Conservation (phyloP, 768 basidiomycete species). For the Pleurotus sapidus region DNA sequence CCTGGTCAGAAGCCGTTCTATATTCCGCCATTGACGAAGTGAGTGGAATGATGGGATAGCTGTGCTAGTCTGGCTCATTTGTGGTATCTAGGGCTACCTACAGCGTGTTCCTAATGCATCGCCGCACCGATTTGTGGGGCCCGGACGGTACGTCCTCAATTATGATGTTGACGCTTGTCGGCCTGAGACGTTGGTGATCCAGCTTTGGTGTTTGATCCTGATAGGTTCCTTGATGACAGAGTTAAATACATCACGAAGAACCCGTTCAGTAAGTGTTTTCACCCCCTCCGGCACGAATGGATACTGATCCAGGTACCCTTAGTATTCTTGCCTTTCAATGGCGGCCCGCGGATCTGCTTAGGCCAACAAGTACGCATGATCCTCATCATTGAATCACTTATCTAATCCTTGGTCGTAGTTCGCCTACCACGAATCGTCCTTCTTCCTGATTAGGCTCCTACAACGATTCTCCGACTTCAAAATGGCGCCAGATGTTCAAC, state of each 20-base stretch:
- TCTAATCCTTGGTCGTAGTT: conserved; percentile 32
- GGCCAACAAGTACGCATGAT: conserved; percentile 39
- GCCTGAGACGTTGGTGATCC: background rate
- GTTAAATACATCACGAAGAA: conserved; percentile 54
- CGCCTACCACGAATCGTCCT: conserved; percentile 65
- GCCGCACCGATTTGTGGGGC: conserved; percentile 63
- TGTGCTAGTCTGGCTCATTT: no score
- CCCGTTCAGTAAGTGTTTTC: conserved; percentile 34
- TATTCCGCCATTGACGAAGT: conserved; percentile 35
- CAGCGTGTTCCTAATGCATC: conserved; percentile 57
- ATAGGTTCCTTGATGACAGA: conserved; percentile 64
- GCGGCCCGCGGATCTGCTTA: conserved; percentile 49
- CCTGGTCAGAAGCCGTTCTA: conserved; percentile 35
- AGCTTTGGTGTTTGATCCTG: conserved; percentile 65
- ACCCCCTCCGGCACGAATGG: background rate
- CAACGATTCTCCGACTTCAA: conserved; percentile 49
- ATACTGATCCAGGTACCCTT: conserved; percentile 13
- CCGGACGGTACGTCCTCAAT: conserved; percentile 47
- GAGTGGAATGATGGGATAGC: background rate
- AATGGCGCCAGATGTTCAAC: conserved; percentile 43
- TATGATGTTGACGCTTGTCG: no score
- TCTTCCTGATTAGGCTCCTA: conserved; percentile 57
- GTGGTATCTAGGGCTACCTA: conserved; percentile 34
- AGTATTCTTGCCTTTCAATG: conserved; percentile 54
- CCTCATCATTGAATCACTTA: no score